phyloP scores from a whole-genome alignment of 768 basidiomycete species.

The Hysterangium stoloniferum region DNA sequence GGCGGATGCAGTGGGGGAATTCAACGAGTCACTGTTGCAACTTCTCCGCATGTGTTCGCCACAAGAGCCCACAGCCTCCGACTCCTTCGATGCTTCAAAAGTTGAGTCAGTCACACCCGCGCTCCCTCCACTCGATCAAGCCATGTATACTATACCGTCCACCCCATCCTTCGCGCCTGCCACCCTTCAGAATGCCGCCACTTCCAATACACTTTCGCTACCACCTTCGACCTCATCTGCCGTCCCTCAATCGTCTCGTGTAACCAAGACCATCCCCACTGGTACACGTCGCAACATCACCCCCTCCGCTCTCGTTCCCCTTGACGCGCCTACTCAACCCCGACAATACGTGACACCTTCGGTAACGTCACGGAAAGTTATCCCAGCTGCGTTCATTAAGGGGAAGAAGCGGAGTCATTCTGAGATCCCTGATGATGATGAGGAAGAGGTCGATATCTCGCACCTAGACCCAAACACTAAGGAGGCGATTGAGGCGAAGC shows the following conservation, averaged over 20 bases:
- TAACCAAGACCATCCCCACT: conserved; percentile 33
- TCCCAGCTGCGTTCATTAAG: conserved; percentile 59
- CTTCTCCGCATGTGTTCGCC: not conserved
- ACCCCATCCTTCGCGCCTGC: conserved; percentile 2
- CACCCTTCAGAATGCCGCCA: not conserved
- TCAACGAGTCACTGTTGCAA: not conserved
- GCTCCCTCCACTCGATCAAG: not conserved
- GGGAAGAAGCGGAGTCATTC: conserved; percentile 48
- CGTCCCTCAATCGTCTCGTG: not conserved
- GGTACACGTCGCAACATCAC: conserved; percentile 69
- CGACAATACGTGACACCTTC: conserved; percentile 71
- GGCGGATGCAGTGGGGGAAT: not conserved
- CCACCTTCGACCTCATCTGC: not conserved
- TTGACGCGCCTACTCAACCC: conserved; percentile 73
- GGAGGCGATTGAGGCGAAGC: conserved; percentile 66
- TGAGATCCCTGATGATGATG: conserved; percentile 38
- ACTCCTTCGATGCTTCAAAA: not conserved
- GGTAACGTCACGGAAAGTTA: conserved; percentile 67
- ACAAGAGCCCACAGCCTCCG: not conserved
- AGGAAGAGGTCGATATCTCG: conserved; percentile 40
- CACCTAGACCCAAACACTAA: conserved; percentile 36
- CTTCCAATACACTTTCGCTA: not conserved
- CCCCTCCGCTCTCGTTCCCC: conserved; percentile 54
- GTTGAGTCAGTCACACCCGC: conserved; percentile 2
- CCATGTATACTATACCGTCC: conserved; percentile 2